These are phyloP conservation scores for Debaryomyces prosopidis DNA, from an alignment of 805 yeast species.

Conservation along the genomic window DNA sequence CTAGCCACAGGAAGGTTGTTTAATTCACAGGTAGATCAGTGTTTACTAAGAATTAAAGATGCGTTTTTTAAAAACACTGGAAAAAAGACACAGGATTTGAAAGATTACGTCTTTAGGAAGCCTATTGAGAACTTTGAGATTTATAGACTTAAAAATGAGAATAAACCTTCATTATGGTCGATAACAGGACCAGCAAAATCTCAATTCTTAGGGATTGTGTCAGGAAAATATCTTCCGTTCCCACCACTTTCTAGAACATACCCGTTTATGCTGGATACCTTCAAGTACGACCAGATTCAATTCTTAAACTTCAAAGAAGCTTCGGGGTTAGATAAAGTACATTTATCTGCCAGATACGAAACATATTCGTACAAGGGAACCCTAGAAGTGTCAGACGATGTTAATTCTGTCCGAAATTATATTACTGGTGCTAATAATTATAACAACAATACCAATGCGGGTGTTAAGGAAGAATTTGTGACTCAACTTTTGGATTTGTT, in stretches of 20 bases:
- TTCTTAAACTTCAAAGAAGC: conserved; percentile 35
- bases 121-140: conserved; percentile 29
- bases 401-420: conserved; percentile 53
- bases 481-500: conserved; percentile 48
- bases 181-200: conserved; percentile 49
- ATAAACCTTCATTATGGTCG: conserved; percentile 28
- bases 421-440: conserved; percentile 61
- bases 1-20: neutral
- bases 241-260: conserved; percentile 57
- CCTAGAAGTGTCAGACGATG: conserved; percentile 56
- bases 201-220: conserved; percentile 53
- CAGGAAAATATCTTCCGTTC: conserved; percentile 51
- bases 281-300: conserved; percentile 31
- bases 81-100: conserved; percentile 2
- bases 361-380: conserved; percentile 70
- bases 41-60: conserved; percentile 21
- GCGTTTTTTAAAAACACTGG: conserved; percentile 19
- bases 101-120: conserved; percentile 19
- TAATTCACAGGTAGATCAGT: neutral
- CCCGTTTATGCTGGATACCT: conserved; percentile 43
- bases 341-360: conserved; percentile 88
- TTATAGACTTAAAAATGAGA: conserved; percentile 11
- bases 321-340: conserved; percentile 51
- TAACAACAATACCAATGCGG: conserved; percentile 30
- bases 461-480: conserved; percentile 27